phyloP scores from a whole-genome alignment of 129 eudicot species.

The Pseudognaphalium luteoalbum region DNA sequence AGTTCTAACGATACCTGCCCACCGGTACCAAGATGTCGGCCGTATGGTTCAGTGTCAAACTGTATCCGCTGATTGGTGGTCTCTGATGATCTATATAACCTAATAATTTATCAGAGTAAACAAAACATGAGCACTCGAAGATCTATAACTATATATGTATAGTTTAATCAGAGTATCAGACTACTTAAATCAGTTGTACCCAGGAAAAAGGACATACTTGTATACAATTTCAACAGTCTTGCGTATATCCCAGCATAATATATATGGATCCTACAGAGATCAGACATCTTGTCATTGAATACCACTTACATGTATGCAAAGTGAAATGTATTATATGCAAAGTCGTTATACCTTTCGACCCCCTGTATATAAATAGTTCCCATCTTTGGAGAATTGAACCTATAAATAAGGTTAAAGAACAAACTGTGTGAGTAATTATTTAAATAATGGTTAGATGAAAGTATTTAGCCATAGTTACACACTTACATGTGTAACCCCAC shows the following conservation, averaged over 20 bases:
- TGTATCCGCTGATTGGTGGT: constrained; percentile 91
- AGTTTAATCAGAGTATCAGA: constrained; percentile 5
- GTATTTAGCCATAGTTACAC: not conserved
- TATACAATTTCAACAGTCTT: constrained; percentile 87
- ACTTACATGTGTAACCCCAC: constrained; percentile 99
- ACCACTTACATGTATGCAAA: constrained; percentile 4
- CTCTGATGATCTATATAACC: constrained; percentile 91
- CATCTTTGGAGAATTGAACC: constrained; percentile 97
- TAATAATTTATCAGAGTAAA: constrained; percentile 30
- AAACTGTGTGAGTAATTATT: not conserved
- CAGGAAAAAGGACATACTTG: constrained; percentile 58
- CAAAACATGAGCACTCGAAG: constrained; percentile 14
- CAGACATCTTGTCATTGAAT: not conserved
- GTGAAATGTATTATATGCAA: not conserved
- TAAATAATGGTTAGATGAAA: constrained; percentile 6
- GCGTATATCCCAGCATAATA: constrained; percentile 97
- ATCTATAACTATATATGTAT: not conserved
- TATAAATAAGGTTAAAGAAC: constrained; percentile 29
- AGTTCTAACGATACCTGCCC: constrained; percentile 69
- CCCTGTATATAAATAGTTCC: constrained; percentile 85
- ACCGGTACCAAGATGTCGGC: constrained; percentile 93
- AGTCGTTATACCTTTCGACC: constrained; percentile 69
- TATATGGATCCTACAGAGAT: constrained; percentile 79
- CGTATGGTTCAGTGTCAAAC: constrained; percentile 90
- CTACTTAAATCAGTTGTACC: constrained; percentile 14